phyloP scores from a whole-genome alignment of 495 filamentous ascomycete species.

The Penicillium bovifimosum region DNA sequence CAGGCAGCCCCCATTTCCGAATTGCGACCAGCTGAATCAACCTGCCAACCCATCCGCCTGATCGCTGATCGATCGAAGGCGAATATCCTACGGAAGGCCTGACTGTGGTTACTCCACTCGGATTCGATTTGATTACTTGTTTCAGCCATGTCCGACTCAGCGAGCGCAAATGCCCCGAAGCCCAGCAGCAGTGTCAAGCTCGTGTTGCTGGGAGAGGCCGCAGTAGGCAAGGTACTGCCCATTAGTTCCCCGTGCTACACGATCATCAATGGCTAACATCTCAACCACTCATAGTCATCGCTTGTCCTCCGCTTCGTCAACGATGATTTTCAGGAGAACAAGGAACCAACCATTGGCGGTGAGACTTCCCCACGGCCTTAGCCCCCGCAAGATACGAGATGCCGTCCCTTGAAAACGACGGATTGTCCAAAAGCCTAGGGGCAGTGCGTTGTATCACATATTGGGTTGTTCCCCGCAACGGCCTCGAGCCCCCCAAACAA shows the following conservation, averaged over 20 bases:
- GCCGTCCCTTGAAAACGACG: not conserved
- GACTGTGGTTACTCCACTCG: slow-evolving; percentile 17
- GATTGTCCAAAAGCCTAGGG: not conserved
- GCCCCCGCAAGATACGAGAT: slow-evolving; percentile 3
- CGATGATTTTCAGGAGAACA: slow-evolving; percentile 99
- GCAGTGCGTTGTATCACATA: not conserved
- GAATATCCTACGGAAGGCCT: slow-evolving; percentile 30
- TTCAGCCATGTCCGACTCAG: slow-evolving; percentile 41
- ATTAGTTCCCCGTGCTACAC: slow-evolving; percentile 4
- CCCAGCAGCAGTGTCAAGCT: slow-evolving; percentile 99
- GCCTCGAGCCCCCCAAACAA: not conserved
- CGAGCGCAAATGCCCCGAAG: slow-evolving; percentile 64
- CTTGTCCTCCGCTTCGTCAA: slow-evolving; percentile 98
- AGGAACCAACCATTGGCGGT: slow-evolving; percentile 99
- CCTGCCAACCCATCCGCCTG: slow-evolving; percentile 19
- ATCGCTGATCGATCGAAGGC: slow-evolving; percentile 21
- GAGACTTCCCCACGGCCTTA: slow-evolving; percentile 28
- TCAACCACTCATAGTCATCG: slow-evolving; percentile 63
- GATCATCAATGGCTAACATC: slow-evolving; percentile 15
- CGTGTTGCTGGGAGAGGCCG: slow-evolving; percentile 92
- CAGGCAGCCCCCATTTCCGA: slow-evolving; percentile 8
- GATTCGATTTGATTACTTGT: not conserved
- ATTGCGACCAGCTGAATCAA: slow-evolving; percentile 18
- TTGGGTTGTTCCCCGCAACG: not conserved
- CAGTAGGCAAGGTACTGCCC: slow-evolving; percentile 84